A percentile compares a stretch with the other conserved stretches of the same genome.
These are phyloP conservation scores for Porodaedalea pini DNA, from an alignment of 1,284 basidiomycete genomes.

Conservation along the genomic window DNA sequence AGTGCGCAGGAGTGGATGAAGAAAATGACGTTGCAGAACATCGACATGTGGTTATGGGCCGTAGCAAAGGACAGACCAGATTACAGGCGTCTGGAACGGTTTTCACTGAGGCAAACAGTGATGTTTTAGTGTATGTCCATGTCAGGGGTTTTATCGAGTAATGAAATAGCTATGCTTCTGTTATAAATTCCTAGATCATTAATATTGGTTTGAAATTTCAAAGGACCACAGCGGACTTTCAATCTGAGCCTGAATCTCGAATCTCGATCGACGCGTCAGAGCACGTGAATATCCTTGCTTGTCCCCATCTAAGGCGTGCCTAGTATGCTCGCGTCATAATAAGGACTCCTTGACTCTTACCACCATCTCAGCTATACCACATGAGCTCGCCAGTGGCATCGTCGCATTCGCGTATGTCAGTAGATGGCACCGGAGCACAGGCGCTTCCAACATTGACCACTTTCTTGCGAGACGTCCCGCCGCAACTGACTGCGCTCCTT, in stretches of 20 bases:
- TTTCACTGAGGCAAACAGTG: conserved; percentile 57
- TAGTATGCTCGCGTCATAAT: conserved; percentile 1
- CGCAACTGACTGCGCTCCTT: conserved; percentile 54
- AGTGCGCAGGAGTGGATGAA: conserved; percentile 47
- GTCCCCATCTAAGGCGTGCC: background rate
- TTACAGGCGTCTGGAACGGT: conserved; percentile 59
- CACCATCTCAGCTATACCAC: background rate
- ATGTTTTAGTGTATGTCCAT: conserved; percentile 48
- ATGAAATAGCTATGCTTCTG: too few species aligned
- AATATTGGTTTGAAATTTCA: too few species aligned
- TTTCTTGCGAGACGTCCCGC: conserved; percentile 58
- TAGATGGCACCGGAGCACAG: background rate
- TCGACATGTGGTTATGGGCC: conserved; percentile 76
- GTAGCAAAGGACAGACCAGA: conserved; percentile 71
- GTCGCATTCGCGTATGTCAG: background rate
- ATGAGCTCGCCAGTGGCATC: conserved; percentile 14
- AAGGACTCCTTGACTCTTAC: background rate
- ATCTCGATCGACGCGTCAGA: background rate
- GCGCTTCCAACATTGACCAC: conserved; percentile 18
- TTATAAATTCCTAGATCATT: too few species aligned
- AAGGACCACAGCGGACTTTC: too few species aligned
- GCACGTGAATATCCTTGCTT: conserved; percentile 7
- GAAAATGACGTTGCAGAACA: conserved; percentile 52
- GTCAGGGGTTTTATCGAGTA: too few species aligned
- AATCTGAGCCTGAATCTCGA: too few species aligned